These are phyloP conservation scores for Ganoderma leucocontextum DNA, from an alignment of 1,284 basidiomycete species.

Conservation along the genomic window DNA sequence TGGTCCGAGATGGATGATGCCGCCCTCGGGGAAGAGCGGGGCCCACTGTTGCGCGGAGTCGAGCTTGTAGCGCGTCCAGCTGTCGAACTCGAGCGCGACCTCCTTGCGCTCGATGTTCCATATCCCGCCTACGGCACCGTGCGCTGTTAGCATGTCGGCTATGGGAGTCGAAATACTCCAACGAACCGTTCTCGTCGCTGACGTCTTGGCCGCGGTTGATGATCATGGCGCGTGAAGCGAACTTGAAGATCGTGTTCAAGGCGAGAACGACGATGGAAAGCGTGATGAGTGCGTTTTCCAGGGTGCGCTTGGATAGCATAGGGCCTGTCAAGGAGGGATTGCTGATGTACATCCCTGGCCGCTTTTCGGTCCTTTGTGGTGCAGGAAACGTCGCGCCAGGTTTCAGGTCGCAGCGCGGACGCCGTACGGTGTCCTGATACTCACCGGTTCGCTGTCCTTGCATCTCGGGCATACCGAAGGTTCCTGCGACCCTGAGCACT, in stretches of 20 bases:
- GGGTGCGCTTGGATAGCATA: neutral
- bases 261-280: neutral
- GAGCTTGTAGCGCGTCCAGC: conserved; percentile 31
- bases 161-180: neutral
- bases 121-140: neutral
- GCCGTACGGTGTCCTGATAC: neutral
- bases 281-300: neutral
- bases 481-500: neutral
- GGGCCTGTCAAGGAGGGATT: neutral
- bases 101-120: conserved; percentile 23
- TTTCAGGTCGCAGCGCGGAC: neutral
- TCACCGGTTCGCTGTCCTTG: neutral
- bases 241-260: neutral
- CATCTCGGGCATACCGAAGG: neutral
- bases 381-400: neutral
- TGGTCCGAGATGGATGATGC: conserved; percentile 27
- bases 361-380: neutral
- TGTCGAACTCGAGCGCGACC: conserved; percentile 23
- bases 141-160: neutral
- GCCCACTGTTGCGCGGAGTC: conserved; percentile 24
- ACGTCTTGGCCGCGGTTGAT: neutral
- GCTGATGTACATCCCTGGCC: neutral
- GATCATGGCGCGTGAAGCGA: neutral
- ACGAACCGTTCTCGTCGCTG: neutral
- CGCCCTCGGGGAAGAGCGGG: conserved; percentile 28